Evolutionary conservation across 1,284 basidiomycete species (phyloP), one percentile per base, ranked within the genome.

Genomic region (Pseudomicrostroma phylloplanum): DNA sequence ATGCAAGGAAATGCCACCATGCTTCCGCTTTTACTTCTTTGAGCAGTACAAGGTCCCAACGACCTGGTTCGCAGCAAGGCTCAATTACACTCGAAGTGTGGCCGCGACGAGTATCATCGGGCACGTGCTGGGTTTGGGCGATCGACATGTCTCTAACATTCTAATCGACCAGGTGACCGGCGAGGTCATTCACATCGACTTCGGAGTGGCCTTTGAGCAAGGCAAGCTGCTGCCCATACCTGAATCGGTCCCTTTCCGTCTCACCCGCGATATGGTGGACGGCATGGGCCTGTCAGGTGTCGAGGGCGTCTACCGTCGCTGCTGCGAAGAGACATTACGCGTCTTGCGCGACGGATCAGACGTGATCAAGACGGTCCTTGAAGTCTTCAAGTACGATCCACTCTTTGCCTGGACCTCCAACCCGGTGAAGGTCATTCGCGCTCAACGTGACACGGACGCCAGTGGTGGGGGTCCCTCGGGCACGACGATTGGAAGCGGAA

Each of bases 311-410:
- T 98, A 96, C 83, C 87, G 94, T 65, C 86, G 91, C 36, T 97
- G 93, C 77, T 88, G 91, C 2, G 91, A 97, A 80, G 91, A 97
- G 80, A 96, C 92, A 0, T 81, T 98, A 15, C 86, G 92, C 15
- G 92, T 97, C 9, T 81, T 97, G 53, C 85, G 93, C 8, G 87
- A 89, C 56, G 86, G 88, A 8, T 89, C 90, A 0, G 88, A 88
- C 60, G 86, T 94, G 51, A 88, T 98, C 74, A 86, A 94, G 83
- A 97, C 93, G 1, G 89, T 98, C 0, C 84, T 98, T 42, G 93
- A 96, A 76, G 94, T 97, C 12, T 96, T 97, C 85, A 92, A 91
- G 79, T 87, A 96, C 75, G 94, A 98, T 80, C 94, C 96, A 0
- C 83, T 98, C 13, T 90, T 96, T 72, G 88, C 87, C 23, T 98